phyloP scores from a whole-genome alignment of 2,329 filamentous ascomycete species.

The Dactylellina haptotyla region DNA sequence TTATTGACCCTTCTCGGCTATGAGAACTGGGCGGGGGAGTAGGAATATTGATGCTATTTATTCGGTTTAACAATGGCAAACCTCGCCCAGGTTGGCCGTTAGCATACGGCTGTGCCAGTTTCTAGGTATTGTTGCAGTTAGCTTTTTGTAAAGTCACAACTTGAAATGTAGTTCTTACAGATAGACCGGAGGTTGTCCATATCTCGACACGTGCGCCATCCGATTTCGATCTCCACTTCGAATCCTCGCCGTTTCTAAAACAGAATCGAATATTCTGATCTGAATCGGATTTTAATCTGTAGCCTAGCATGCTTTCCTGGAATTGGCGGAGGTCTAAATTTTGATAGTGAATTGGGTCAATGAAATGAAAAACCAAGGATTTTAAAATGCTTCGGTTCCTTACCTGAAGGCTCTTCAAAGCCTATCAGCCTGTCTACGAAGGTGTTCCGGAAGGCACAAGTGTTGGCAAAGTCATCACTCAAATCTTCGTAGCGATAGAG shows the following conservation, averaged over 20 bases:
- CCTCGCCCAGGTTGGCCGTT: slow-evolving; percentile 10
- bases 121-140: slow-evolving; percentile 11
- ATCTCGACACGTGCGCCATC: slow-evolving; percentile 35
- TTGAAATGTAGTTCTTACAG: slow-evolving; percentile 17
- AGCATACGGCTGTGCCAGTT: slow-evolving; percentile 10
- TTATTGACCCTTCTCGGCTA: slow-evolving; percentile 35
- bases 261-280: slow-evolving; percentile 30
- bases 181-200: slow-evolving; percentile 26
- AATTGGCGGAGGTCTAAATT: slow-evolving; percentile 34
- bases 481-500: slow-evolving; percentile 38
- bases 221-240: slow-evolving; percentile 5
- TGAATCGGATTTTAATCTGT: slow-evolving; percentile 26
- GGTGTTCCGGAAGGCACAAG: slow-evolving; percentile 26
- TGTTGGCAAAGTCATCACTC: slow-evolving; percentile 30
- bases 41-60: slow-evolving; percentile 3
- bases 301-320: slow-evolving; percentile 31
- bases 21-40: slow-evolving; percentile 4
- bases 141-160: neutral
- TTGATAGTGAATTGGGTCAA: neutral
- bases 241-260: slow-evolving; percentile 25
- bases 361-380: neutral
- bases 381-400: no score
- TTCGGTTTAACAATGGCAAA: slow-evolving; percentile 11
- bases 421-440: slow-evolving; percentile 37
- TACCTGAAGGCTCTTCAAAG: slow-evolving; percentile 19